A percentile compares a stretch with the other conserved stretches of the same genome.
phyloP scores from a whole-genome alignment of 345 rosid species.

The Citrus maxima region DNA sequence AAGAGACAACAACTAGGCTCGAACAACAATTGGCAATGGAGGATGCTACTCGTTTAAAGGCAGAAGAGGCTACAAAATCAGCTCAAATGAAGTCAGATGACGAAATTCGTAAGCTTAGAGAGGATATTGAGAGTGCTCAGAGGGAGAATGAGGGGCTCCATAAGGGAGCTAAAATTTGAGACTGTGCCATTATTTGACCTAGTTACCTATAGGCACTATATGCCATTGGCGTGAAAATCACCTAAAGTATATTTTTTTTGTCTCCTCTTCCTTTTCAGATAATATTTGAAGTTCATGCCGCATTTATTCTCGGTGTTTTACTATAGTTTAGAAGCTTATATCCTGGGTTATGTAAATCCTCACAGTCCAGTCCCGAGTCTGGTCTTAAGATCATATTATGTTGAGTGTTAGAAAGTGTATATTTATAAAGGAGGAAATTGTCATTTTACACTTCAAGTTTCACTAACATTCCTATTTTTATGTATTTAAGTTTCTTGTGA shows the following conservation, averaged over 20 bases:
- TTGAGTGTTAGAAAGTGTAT: no score
- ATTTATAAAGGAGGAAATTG: no score
- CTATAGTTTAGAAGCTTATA: neutral
- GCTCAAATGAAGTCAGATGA: slow-evolving; percentile 66
- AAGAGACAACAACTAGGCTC: slow-evolving; percentile 28
- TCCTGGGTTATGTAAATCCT: neutral
- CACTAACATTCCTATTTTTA: no score
- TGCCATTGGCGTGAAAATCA: no score
- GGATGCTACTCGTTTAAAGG: slow-evolving; percentile 66
- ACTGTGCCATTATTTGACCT: neutral
- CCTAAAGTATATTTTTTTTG: no score
- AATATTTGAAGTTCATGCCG: neutral
- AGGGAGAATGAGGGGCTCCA: slow-evolving; percentile 35
- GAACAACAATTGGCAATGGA: slow-evolving; percentile 74
- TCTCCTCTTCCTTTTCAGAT: neutral
- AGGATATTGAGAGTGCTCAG: slow-evolving; percentile 59
- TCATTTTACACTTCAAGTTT: no score
- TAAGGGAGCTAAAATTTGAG: neutral
- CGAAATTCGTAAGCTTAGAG: slow-evolving; percentile 67
- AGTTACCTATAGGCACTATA: no score
- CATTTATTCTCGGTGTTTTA: neutral
- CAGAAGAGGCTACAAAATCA: slow-evolving; percentile 51
- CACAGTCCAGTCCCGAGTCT: neutral
- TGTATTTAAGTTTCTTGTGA: no score
- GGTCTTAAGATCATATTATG: neutral